phyloP scores from a whole-genome alignment of 768 basidiomycete species.

The Boletus tylopilopsis region DNA sequence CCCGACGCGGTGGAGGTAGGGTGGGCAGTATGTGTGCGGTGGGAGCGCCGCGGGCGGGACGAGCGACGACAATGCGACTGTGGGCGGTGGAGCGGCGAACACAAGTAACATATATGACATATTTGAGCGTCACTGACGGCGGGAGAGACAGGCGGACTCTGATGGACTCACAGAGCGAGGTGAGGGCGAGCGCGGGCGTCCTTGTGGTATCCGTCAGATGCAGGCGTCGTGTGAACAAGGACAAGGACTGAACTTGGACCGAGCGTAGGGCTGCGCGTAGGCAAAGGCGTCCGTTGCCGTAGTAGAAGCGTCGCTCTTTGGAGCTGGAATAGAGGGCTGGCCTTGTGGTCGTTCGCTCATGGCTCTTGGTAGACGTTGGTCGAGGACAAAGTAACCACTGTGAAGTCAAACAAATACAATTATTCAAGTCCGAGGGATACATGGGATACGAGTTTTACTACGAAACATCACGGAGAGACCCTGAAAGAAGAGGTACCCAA shows the following conservation, averaged over 20 bases:
- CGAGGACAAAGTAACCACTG: not conserved
- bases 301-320: not conserved
- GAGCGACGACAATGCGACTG: constrained; percentile 37
- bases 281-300: constrained; percentile 24
- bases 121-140: too few relatives aligned
- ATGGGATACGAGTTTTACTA: too few relatives aligned
- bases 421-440: too few relatives aligned
- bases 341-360: constrained; percentile 8
- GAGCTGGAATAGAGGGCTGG: not conserved
- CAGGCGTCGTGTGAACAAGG: not conserved
- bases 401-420: too few relatives aligned
- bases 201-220: constrained; percentile 23
- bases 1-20: constrained; percentile 40
- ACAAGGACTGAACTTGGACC: constrained; percentile 28
- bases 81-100: too few relatives aligned
- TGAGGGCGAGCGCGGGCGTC: constrained; percentile 28
- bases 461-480: not conserved
- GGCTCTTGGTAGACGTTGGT: not conserved
- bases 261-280: constrained; percentile 27
- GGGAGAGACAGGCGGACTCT: too few relatives aligned
- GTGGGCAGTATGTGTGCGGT: constrained; percentile 33
- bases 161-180: constrained; percentile 33
- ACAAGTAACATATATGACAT: too few relatives aligned
- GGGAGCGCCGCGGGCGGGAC: constrained; percentile 33
- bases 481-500: constrained; percentile 3